Conservation (phyloP, 805 yeast species). For the Pichia sporocuriosa region DNA sequence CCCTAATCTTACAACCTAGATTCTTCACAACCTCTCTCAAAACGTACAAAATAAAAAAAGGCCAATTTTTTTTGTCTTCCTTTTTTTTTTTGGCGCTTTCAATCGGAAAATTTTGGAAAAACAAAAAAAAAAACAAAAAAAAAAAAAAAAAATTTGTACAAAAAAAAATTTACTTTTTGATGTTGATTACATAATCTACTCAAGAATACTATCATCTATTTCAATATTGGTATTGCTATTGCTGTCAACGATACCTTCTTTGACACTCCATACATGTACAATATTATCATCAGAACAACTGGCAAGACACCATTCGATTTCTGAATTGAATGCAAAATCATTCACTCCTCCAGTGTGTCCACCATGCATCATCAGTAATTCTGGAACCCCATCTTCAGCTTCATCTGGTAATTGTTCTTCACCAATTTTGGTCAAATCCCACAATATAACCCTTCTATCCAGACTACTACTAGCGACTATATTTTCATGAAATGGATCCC, state of each 20-base stretch:
- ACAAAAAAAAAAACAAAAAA: no score
- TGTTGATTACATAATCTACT: no score
- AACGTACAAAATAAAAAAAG: no score
- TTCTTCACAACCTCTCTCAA: no score
- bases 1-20: no score
- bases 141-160: no score
- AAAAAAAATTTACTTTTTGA: no score
- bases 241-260: constrained; percentile 10
- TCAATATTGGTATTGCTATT: constrained; percentile 13
- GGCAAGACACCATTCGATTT: constrained; percentile 70
- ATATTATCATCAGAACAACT: constrained; percentile 57
- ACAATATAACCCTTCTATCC: constrained; percentile 70
- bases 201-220: constrained; percentile 1
- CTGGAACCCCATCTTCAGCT: constrained; percentile 88
- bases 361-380: constrained; percentile 84
- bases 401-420: constrained; percentile 82
- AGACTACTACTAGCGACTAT: constrained; percentile 69
- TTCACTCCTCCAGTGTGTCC: constrained; percentile 78
- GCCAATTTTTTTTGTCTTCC: not conserved
- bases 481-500: constrained; percentile 74
- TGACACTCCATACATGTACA: constrained; percentile 52
- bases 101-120: no score
- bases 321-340: constrained; percentile 66
- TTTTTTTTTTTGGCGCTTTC: not conserved
- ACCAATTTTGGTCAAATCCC: constrained; percentile 79